Percentiles rank a stretch among this genome's conserved stretches.
These are phyloP conservation scores for Russula brevipes DNA, from an alignment of 768 basidiomycete genomes.

Conservation along the genomic window DNA sequence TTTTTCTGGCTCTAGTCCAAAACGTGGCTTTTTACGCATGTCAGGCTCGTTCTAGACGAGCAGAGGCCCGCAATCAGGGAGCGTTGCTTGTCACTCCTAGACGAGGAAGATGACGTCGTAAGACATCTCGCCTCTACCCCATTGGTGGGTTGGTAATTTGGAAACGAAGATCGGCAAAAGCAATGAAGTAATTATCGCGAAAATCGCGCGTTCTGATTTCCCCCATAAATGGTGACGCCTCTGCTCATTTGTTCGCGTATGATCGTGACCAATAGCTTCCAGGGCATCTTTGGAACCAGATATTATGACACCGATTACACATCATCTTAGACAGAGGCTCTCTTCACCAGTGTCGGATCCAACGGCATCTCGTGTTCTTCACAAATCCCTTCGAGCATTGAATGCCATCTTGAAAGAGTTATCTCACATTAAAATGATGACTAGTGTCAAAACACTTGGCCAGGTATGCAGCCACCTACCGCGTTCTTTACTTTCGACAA, in stretches of 20 bases:
- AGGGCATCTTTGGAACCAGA: constrained; percentile 59
- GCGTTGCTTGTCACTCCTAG: constrained; percentile 59
- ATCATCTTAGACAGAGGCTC: constrained; percentile 47
- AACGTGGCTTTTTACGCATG: constrained; percentile 8
- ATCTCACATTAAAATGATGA: constrained; percentile 60
- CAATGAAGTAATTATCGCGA: constrained; percentile 69
- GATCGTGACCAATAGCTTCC: background rate
- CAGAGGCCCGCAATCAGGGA: constrained; percentile 61
- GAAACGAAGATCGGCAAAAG: constrained; percentile 64
- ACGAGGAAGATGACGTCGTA: constrained; percentile 76
- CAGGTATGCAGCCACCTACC: constrained; percentile 39
- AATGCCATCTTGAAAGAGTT: constrained; percentile 68
- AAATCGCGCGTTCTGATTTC: constrained; percentile 74
- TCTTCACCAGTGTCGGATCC: constrained; percentile 35
- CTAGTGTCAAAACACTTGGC: constrained; percentile 61
- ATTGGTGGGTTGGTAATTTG: constrained; percentile 17
- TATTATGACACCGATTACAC: constrained; percentile 52
- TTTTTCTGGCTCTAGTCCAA: background rate
- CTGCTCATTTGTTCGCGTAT: background rate
- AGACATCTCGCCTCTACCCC: constrained; percentile 21
- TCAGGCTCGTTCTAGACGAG: constrained; percentile 63
- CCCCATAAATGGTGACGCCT: constrained; percentile 58
- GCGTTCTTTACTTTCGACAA: background rate
- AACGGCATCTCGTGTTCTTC: constrained; percentile 45
- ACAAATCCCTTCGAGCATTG: constrained; percentile 57